Conservation (phyloP, 2,329 filamentous ascomycete species). For the Bipolaris oryzae region DNA sequence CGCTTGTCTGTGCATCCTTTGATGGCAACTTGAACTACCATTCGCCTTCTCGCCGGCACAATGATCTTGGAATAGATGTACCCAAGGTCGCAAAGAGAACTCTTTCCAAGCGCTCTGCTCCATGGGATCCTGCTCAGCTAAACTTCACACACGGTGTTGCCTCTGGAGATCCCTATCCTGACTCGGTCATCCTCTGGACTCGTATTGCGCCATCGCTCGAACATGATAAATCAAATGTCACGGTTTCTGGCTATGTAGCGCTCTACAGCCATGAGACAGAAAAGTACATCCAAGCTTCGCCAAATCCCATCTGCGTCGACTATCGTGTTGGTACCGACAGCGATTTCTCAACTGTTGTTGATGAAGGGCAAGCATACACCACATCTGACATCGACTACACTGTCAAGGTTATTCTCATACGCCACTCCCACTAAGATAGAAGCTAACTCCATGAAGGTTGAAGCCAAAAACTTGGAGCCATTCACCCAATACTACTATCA, state of each 20-base stretch:
- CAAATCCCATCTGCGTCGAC: conserved; percentile 69
- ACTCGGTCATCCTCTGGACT: conserved; percentile 48
- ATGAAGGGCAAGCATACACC: conserved; percentile 68
- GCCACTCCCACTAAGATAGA: neutral
- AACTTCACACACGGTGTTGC: conserved; percentile 55
- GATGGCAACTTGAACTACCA: conserved; percentile 67
- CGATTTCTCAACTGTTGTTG: conserved; percentile 56
- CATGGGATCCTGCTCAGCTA: conserved; percentile 49
- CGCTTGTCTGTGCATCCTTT: conserved; percentile 27
- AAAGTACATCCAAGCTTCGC: conserved; percentile 60
- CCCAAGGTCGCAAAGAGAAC: conserved; percentile 63
- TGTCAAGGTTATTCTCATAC: conserved; percentile 60
- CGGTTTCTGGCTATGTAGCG: conserved; percentile 62
- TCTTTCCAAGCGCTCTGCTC: conserved; percentile 18
- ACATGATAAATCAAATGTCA: conserved; percentile 52
- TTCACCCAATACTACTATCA: conserved; percentile 74
- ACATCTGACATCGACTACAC: conserved; percentile 78
- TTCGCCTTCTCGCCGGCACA: conserved; percentile 68
- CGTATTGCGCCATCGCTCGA: conserved; percentile 47
- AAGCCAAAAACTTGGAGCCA: conserved; percentile 66
- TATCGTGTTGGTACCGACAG: conserved; percentile 64
- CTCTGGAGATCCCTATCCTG: conserved; percentile 54
- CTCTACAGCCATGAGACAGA: conserved; percentile 61
- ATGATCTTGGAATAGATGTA: conserved; percentile 66
- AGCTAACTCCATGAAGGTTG: conserved; percentile 56